Evolutionary conservation across 495 filamentous ascomycete genomes (phyloP), one percentile per base, ranked within the genome.

Genomic region (Talaromyces trachyspermus): DNA sequence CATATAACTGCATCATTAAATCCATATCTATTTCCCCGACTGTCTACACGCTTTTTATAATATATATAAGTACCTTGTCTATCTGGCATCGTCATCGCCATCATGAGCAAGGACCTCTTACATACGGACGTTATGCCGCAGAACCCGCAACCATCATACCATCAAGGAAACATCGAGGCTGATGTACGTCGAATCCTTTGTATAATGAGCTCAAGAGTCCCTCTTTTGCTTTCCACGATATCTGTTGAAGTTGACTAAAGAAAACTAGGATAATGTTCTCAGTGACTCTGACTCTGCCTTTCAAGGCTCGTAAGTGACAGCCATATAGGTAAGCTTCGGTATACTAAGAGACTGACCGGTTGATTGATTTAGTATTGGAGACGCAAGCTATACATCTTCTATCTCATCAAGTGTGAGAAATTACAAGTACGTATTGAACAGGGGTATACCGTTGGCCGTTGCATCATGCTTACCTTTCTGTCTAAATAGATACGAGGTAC

Each of bases 401-500:
- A 49, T 49, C n/a, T 42, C 48, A 4, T 27, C 40, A 5, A 42
- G 38, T 17, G 48, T 43, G 30, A 42, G 38, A 36, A 49, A 49
- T 14, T 49, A 49, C 26, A 49, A 49, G 48, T 49, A 25, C 10
- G 48, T 44, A n/a, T n/a, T n/a, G n/a, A n/a, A n/a, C n/a, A n/a
- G n/a, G n/a, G n/a, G n/a, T n/a, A n/a, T n/a, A n/a, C n/a, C n/a
- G n/a, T n/a, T n/a, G n/a, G n/a, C n/a, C n/a, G n/a, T n/a, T n/a
- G n/a, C 18, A 4, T 19, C 20, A 2, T 7, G 18, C 15, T 25
- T 8, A 33, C 32, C 4, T 14, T 30, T n/a, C 12, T n/a, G 2
- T 1, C 27, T 12, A 29, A 12, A 41, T 32, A 43, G 48, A 33
- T 49, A 49, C 33, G 36, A 49, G 26, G 39, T 49, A 49, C 23